Base-by-base conservation (phyloP, 495 filamentous ascomycete genomes). In the Platismatia glauca region DNA sequence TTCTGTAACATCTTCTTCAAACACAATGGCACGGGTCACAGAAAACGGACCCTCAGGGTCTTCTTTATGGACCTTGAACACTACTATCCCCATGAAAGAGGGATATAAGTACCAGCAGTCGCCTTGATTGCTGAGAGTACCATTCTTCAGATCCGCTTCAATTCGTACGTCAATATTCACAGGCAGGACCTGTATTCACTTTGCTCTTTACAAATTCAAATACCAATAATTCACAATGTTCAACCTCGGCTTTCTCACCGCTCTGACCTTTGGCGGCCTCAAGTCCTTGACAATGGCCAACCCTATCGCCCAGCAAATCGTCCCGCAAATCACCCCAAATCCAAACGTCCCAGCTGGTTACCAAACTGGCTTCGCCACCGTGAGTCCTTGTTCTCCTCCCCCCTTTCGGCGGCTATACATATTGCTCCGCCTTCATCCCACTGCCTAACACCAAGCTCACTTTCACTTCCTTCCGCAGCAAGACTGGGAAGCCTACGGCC, bases 401-500 rank as follows among this genome's bases (percentile, higher is more conserved):
- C 31, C 33, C n/a, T n/a, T n/a, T n/a, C n/a, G n/a, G n/a, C n/a
- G 0, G 22, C 20, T 20, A 0, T 4, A 15, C 46, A 22, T 39
- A 58, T 22, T 20, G 34, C n/a, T n/a, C 9, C 20, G 22, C 31
- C 35, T 56, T 5, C 13, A 33, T 1, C 22, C 24, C 18, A 4
- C 13, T 57, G 5, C 50, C 2, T 15, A 11, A n/a, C 4, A 38
- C 6, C 6, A 57, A 37, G 37, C 55, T 39, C 60, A 27, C 34
- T 0, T 55, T 31, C 7, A 52, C 31, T 27, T 18, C 48, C 50
- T 0, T 20, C 2, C 3, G 41, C 37, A 67, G 65, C 65, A 67
- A 67, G 65, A 67, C 31, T 38, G 15, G 5, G 55, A 67, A 48
- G 61, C 61, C 24, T 7, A 20, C 12, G 38, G 38, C 44, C 65